Conservation (phyloP, 31 red algal genomes). For the Odonthalia washingtoniensis region DNA sequence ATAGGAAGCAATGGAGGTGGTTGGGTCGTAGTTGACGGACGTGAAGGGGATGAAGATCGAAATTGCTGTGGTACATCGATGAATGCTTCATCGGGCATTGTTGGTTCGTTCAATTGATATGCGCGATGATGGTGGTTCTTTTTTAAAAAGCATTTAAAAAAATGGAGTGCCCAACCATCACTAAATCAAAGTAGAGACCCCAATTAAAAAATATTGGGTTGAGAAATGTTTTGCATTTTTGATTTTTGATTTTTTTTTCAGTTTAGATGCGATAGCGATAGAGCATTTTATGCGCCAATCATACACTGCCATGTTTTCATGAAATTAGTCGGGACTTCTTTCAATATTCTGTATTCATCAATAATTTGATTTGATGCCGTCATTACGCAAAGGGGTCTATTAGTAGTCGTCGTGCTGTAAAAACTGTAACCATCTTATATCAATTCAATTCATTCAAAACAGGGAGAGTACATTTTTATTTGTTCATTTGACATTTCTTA, state of each 20-base stretch:
- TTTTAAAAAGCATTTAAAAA: neutral
- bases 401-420: neutral
- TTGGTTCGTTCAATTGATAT: neutral
- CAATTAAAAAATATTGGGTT: neutral
- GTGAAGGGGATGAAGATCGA: neutral
- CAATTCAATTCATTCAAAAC: too few species aligned
- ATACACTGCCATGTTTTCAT: neutral
- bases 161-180: neutral
- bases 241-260: constrained; percentile 3
- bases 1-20: neutral
- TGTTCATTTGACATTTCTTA: constrained; percentile 4
- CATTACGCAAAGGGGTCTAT: neutral
- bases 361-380: neutral
- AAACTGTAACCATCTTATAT: neutral
- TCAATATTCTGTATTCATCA: neutral
- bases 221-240: neutral
- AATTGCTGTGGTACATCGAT: neutral
- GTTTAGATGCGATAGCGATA: neutral
- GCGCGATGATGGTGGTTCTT: too few species aligned
- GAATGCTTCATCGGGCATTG: constrained; percentile 6
- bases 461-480: too few species aligned
- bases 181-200: neutral
- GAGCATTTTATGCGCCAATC: neutral
- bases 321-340: neutral
- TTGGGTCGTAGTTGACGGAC: too few species aligned